Conservation (phyloP, 495 filamentous ascomycete genomes). For the Aspergillus nidulans region DNA sequence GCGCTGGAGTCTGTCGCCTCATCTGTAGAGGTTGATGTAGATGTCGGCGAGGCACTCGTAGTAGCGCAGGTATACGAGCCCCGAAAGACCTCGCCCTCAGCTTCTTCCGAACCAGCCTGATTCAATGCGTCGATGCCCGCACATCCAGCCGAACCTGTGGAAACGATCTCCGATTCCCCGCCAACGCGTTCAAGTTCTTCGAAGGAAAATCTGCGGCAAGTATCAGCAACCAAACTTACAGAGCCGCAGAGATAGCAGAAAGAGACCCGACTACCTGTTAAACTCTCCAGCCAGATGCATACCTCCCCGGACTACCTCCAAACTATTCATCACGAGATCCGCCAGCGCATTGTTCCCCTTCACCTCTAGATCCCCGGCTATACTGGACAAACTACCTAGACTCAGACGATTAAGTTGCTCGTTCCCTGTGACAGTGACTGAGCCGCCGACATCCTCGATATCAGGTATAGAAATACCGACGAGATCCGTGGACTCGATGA, state of each 20-base stretch:
- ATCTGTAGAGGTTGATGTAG: not conserved
- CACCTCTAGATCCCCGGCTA: conserved; percentile 19
- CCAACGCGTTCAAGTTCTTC: conserved; percentile 23
- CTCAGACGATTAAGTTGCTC: conserved; percentile 15
- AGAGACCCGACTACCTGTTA: conserved; percentile 21
- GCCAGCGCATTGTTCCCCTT: conserved; percentile 21
- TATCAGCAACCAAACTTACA: no score
- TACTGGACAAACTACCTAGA: conserved; percentile 11
- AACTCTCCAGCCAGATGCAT: conserved; percentile 26
- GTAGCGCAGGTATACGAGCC: conserved; percentile 22
- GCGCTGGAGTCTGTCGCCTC: not conserved
- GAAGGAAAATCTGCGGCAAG: conserved; percentile 28
- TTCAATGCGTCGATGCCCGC: conserved; percentile 7
- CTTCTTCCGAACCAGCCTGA: not conserved
- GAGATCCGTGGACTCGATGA: conserved; percentile 19
- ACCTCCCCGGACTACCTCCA: conserved; percentile 25
- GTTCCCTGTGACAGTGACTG: conserved; percentile 22
- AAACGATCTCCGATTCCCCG: conserved; percentile 22
- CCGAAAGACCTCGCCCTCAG: conserved; percentile 12
- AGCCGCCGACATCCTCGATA: conserved; percentile 22
- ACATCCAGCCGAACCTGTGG: conserved; percentile 11
- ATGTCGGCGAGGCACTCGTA: not conserved
- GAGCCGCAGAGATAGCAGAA: no score
- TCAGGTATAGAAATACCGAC: conserved; percentile 18
- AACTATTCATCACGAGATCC: conserved; percentile 18